Evolutionary conservation across 495 filamentous ascomycete species (phyloP), one percentile per base, ranked within the genome.

Genomic region (Penicillium alfredii): DNA sequence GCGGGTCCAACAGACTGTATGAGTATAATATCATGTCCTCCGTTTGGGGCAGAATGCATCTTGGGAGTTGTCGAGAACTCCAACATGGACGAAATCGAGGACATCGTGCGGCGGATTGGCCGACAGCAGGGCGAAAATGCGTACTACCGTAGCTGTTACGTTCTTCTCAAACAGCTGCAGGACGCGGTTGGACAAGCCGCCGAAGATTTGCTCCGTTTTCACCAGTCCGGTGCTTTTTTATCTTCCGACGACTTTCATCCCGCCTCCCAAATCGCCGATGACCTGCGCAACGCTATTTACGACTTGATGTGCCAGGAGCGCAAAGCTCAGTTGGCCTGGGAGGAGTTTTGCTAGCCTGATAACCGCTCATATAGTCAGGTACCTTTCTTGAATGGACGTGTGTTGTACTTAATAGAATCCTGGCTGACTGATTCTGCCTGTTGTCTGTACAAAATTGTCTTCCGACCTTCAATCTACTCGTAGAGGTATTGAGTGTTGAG

Each of bases 91-190:
- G 39, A 29, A 11, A 35, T 30, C 9, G 32, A 21, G 8, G 24
- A 42, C 0, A 30, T 42, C 6, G 24, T 42, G 11, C 39, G 39
- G 9, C 29, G 29, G 11, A 34, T 42, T 23, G 39, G 39, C 13
- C 39, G 25, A 7, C 39, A 42, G 18, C 39, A 42, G 19, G 32
- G 30, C 6, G 31, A 35, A 17, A 35, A 42, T 18, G 8, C 19
- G 14, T 42, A 28, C 14, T 42, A 42, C 16, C 31, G 39, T 4
- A 30, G 7, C 9, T 30, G 25, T n/a, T 35, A 42, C 24, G 6
- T 14, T 14, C 24, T 35, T 14, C 25, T 42, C n/a, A 35, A 42
- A 14, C 22, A 13, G 10, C 17, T 34, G 16, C 39, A 42, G 14
- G 39, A 42, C 14, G 11, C 23, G 10, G 11, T 42, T 4, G 6